A percentile compares a stretch with the other conserved stretches of the same genome.
phyloP scores from a whole-genome alignment of 768 basidiomycete species.

The Clavaria fumosa region DNA sequence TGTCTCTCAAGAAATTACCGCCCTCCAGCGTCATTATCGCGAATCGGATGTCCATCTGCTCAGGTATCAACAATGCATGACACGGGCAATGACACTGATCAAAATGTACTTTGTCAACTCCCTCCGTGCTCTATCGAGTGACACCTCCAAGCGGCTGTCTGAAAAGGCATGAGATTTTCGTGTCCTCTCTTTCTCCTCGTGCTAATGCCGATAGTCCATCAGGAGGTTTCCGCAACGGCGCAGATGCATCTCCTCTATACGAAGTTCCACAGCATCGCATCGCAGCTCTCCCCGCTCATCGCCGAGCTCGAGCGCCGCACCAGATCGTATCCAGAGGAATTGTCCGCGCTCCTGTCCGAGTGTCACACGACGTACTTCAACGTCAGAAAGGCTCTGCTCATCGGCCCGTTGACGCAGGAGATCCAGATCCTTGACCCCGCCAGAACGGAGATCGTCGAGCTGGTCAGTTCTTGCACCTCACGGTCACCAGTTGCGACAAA shows the following conservation, averaged over 20 bases:
- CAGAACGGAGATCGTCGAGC: constrained; percentile 71
- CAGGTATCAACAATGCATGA: constrained; percentile 96
- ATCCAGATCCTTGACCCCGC: constrained; percentile 70
- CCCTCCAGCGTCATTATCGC: constrained; percentile 62
- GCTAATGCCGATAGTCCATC: neutral
- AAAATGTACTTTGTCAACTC: constrained; percentile 93
- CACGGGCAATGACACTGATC: constrained; percentile 93
- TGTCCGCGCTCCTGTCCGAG: constrained; percentile 65
- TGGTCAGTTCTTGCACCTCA: constrained; percentile 49
- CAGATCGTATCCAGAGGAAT: constrained; percentile 63
- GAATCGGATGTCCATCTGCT: constrained; percentile 93
- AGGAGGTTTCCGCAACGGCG: constrained; percentile 71
- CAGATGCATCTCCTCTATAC: constrained; percentile 81
- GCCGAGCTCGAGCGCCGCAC: constrained; percentile 77
- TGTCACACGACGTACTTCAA: constrained; percentile 79
- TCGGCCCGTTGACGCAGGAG: constrained; percentile 62
- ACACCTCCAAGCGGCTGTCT: constrained; percentile 56
- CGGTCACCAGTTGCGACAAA: neutral
- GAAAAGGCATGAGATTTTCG: constrained; percentile 40
- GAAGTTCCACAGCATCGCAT: constrained; percentile 61
- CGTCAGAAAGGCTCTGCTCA: constrained; percentile 55
- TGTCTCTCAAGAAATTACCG: neutral
- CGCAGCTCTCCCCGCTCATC: constrained; percentile 61
- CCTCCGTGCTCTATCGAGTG: constrained; percentile 60
- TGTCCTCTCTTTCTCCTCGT: constrained; percentile 2